Percentiles rank a stretch among this genome's conserved stretches.
These are phyloP conservation scores for Boletales sp. DNA, from an alignment of 768 basidiomycete genomes.

Conservation along the genomic window DNA sequence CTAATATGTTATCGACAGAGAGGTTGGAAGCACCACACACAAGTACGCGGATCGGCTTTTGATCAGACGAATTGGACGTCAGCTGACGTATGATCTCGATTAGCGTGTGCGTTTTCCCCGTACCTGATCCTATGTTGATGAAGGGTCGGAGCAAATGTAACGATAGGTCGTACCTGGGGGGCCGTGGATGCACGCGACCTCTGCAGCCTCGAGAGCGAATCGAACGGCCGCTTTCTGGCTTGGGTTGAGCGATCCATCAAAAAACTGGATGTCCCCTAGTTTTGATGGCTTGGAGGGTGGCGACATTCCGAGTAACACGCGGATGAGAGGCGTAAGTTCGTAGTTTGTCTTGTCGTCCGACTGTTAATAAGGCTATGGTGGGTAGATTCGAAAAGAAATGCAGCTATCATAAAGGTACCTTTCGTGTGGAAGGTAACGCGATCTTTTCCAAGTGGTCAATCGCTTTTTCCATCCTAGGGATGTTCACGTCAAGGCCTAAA, in stretches of 20 bases:
- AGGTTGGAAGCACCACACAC: slow-evolving; percentile 94
- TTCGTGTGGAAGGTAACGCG: slow-evolving; percentile 24
- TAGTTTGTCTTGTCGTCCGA: slow-evolving; percentile 41
- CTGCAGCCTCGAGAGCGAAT: slow-evolving; percentile 76
- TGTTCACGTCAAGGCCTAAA: background rate
- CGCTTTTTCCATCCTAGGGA: slow-evolving; percentile 78
- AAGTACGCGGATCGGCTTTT: slow-evolving; percentile 60
- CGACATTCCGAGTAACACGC: slow-evolving; percentile 69
- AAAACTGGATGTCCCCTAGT: slow-evolving; percentile 52
- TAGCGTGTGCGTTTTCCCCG: slow-evolving; percentile 94
- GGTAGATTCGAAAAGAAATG: background rate
- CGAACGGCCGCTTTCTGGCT: slow-evolving; percentile 82
- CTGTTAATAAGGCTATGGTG: slow-evolving; percentile 11
- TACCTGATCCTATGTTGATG: slow-evolving; percentile 42
- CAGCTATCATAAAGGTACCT: slow-evolving; percentile 9
- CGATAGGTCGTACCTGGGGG: slow-evolving; percentile 67
- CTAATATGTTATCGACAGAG: slow-evolving; percentile 93
- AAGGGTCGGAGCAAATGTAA: background rate
- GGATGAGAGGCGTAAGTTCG: slow-evolving; percentile 49
- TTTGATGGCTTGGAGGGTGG: slow-evolving; percentile 39
- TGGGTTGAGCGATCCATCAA: slow-evolving; percentile 72
- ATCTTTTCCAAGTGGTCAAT: slow-evolving; percentile 61
- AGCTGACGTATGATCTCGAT: slow-evolving; percentile 92
- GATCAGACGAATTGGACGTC: slow-evolving; percentile 40
- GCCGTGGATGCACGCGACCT: slow-evolving; percentile 93